Base-by-base conservation (phyloP, 2,329 filamentous ascomycete genomes). In the Pestalotiopsis sp. region DNA sequence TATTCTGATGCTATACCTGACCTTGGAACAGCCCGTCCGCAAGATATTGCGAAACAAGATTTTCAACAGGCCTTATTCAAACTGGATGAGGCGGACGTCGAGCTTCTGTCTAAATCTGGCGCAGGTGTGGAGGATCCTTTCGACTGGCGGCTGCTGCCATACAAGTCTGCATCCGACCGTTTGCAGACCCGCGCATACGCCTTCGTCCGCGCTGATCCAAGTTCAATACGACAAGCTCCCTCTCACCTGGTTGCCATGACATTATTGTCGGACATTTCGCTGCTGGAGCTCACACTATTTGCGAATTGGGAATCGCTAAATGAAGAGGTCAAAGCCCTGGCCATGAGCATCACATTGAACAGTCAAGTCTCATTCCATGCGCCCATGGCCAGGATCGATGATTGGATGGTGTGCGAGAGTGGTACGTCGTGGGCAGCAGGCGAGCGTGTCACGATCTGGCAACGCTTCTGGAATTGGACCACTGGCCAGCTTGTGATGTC, bases 401-500 rank as follows among this genome's bases (percentile, higher is more conserved):
- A 59, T 27, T 66, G 64, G 64, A 66, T 59, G 64, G 49, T 66
- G 11, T 66, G 64, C 14, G 64, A 66, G 14, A 66, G 64, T 11
- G 31, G 49, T 12, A 41, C 39, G 4, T 58, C 64, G 9, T 58
- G 64, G 64, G 49, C 17, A 25, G 49, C 41, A 17, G 38, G 56
- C 17, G 49, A 27, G 27, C 64, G 64, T 12, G 1, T 66, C 27
- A 59, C 27, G 4, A 52, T 17, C 2, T 23, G 23, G 4, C 64
- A 66, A 52, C 64, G 64, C 1, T 59, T 66, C 13, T 66, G 64
- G 64, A 59, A 23, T 4, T 17, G n/a, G 13, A 7, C 27, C 3
- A 58, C 23, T 7, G 45, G 64, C n/a, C 52, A 66, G 49, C 25
- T 66, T 7, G 4, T 66, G 49, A 66, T 66, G 64, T 14, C 41